A percentile compares a stretch with the other conserved stretches of the same genome.
Conservation (phyloP, 257 asterid species). For the Nicotiana benthamiana region DNA sequence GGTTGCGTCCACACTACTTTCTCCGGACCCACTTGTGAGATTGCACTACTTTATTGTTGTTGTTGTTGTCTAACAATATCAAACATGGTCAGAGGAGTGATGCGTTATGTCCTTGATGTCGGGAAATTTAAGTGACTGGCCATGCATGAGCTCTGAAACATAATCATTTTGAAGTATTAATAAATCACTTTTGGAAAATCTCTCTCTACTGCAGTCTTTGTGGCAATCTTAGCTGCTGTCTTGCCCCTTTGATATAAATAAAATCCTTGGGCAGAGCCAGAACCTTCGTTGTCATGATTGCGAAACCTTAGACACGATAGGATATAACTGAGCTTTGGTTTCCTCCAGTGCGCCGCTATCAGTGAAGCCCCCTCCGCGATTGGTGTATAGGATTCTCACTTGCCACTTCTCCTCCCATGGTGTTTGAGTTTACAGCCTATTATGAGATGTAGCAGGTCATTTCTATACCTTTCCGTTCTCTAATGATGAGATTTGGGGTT, state of each 20-base stretch:
- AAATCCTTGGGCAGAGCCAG: no score
- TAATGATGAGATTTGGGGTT: not conserved
- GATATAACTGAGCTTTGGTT: no score
- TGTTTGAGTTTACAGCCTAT: not conserved
- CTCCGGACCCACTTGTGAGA: no score
- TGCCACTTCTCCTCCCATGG: not conserved
- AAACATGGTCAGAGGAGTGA: not conserved
- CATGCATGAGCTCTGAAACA: not conserved
- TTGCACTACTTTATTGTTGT: no score
- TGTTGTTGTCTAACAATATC: no score
- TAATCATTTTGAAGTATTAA: not conserved
- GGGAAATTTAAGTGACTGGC: not conserved
- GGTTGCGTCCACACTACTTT: no score
- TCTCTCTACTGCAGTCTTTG: not conserved
- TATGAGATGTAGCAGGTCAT: not conserved
- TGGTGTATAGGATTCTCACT: not conserved
- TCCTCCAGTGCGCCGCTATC: no score
- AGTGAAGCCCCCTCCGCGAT: no score
- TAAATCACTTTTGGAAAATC: not conserved
- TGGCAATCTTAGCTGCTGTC: not conserved
- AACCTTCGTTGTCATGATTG: no score
- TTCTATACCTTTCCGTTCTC: not conserved
- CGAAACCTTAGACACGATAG: no score
- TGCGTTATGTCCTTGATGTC: not conserved
- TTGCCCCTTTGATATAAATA: not conserved